These are phyloP conservation scores for Coemansia sp. DNA, from an alignment of 371 early-diverging fungal genomes.

Conservation along the genomic window DNA sequence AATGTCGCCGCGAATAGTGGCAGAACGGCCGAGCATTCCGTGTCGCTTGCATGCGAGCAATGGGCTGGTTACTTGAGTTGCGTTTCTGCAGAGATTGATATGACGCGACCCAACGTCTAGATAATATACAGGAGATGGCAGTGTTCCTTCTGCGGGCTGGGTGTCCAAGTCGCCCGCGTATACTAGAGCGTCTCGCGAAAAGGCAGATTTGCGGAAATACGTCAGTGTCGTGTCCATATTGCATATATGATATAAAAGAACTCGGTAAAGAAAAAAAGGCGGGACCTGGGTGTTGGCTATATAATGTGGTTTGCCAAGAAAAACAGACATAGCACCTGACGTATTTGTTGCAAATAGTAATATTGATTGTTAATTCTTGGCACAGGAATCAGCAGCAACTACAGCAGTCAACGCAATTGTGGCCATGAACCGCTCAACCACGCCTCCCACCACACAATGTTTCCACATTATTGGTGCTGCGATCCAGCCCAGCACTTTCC, in stretches of 20 bases:
- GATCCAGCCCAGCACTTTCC: background rate
- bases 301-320: no score
- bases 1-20: background rate
- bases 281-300: no score
- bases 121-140: background rate
- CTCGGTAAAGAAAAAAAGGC: no score
- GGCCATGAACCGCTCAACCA: background rate
- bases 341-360: no score
- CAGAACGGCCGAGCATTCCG: background rate
- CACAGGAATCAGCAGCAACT: background rate
- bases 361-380: no score
- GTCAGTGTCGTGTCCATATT: background rate
- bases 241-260: background rate
- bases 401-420: background rate
- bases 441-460: background rate
- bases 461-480: background rate
- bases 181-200: background rate
- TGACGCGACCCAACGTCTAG: background rate
- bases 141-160: background rate
- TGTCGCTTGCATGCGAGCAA: background rate
- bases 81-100: background rate
- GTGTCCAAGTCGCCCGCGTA: background rate
- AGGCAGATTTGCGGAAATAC: background rate
- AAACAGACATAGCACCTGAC: no score
- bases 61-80: background rate